These are phyloP conservation scores for Amanita polypyramis DNA, from an alignment of 768 basidiomycete genomes.

Conservation along the genomic window DNA sequence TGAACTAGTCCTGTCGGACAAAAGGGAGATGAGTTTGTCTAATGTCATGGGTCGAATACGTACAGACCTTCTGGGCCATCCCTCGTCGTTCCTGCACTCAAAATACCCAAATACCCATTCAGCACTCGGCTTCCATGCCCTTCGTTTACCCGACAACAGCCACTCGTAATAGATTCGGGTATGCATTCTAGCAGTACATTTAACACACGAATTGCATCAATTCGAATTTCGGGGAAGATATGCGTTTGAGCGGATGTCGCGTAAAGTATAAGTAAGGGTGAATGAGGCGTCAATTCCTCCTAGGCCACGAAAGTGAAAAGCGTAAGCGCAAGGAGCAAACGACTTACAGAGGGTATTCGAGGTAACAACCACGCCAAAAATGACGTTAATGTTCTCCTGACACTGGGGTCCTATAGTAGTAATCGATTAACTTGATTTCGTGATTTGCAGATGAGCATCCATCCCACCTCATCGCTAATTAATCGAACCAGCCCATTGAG, in stretches of 20 bases:
- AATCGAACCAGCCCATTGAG: constrained; percentile 56
- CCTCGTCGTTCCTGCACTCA: constrained; percentile 58
- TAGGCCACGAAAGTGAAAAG: constrained; percentile 17
- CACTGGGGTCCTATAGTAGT: constrained; percentile 54
- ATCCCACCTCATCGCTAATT: constrained; percentile 71
- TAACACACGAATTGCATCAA: constrained; percentile 80
- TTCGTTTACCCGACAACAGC: constrained; percentile 48
- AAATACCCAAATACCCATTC: constrained; percentile 72
- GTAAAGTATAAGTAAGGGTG: constrained; percentile 70
- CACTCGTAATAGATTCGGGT: constrained; percentile 54
- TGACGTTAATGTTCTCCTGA: constrained; percentile 60
- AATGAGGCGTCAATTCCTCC: constrained; percentile 67
- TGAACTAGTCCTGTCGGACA: constrained; percentile 23
- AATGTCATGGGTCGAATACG: not conserved
- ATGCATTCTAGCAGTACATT: constrained; percentile 62
- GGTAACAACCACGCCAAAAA: constrained; percentile 71
- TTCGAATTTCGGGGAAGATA: constrained; percentile 89
- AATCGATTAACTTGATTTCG: constrained; percentile 7
- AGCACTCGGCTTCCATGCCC: constrained; percentile 56
- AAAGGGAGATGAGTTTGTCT: not conserved
- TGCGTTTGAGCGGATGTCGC: constrained; percentile 86
- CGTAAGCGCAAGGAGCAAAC: not conserved
- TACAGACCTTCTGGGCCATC: constrained; percentile 43
- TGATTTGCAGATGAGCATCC: not conserved
- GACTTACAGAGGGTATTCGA: constrained; percentile 43